Conservation (phyloP, 768 basidiomycete species). For the Psilocybe cyanescens region DNA sequence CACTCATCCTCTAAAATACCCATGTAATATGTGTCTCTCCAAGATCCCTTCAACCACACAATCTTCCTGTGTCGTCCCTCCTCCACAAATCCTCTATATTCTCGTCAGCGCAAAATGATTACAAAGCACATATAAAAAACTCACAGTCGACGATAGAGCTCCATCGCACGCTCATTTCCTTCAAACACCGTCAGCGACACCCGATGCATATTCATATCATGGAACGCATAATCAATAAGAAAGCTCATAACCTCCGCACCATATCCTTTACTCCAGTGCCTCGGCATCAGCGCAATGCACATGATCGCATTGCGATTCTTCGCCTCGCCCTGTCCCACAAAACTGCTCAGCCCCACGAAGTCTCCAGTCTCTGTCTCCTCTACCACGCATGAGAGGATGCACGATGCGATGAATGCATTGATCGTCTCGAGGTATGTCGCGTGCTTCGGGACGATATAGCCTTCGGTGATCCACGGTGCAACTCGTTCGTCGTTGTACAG, state of each 20-base stretch:
- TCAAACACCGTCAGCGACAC: slow-evolving; percentile 22
- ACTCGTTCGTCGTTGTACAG: slow-evolving; percentile 19
- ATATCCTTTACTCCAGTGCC: slow-evolving; percentile 21
- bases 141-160: slow-evolving; percentile 20
- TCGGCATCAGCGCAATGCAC: slow-evolving; percentile 19
- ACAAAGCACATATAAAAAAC: not conserved
- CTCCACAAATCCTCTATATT: slow-evolving; percentile 28
- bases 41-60: slow-evolving; percentile 28
- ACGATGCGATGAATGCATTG: slow-evolving; percentile 9
- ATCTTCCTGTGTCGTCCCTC: slow-evolving; percentile 28
- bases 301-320: slow-evolving; percentile 21
- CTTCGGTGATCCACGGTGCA: slow-evolving; percentile 18
- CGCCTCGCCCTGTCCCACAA: slow-evolving; percentile 10
- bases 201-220: slow-evolving; percentile 22
- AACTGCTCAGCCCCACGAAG: slow-evolving; percentile 17
- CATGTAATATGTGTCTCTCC: slow-evolving; percentile 29
- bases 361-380: slow-evolving; percentile 10
- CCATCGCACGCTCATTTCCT: slow-evolving; percentile 20
- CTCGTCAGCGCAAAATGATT: not conserved
- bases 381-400: slow-evolving; percentile 18
- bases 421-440: slow-evolving; percentile 16
- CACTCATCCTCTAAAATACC: slow-evolving; percentile 31
- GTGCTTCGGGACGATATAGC: slow-evolving; percentile 20
- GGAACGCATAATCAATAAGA: slow-evolving; percentile 16
- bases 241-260: slow-evolving; percentile 4